These are phyloP conservation scores for Pythium biforme DNA, from an alignment of 352 stramenopile genomes.

Conservation along the genomic window DNA sequence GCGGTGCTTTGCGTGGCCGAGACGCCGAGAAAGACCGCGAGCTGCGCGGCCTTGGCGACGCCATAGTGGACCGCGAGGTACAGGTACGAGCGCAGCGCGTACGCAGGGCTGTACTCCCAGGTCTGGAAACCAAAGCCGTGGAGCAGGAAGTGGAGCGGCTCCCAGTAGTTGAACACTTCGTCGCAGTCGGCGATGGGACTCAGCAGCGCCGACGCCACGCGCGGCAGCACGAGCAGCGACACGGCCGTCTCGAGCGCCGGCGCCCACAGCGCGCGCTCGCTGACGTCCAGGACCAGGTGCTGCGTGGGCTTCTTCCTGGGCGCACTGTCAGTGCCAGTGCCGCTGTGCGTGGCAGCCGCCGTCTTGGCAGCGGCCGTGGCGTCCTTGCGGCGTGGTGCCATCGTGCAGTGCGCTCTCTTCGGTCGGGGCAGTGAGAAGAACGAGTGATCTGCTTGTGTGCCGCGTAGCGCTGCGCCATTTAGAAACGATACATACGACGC, in stretches of 20 bases:
- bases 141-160: constrained; percentile 97
- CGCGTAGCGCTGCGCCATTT: constrained; percentile 1
- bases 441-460: background rate
- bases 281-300: constrained; percentile 18
- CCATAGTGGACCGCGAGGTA: constrained; percentile 84
- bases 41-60: constrained; percentile 41
- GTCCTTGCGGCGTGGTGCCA: background rate
- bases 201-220: constrained; percentile 54
- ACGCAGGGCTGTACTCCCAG: constrained; percentile 91
- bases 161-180: constrained; percentile 99
- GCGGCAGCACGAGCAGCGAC: constrained; percentile 63
- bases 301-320: no score
- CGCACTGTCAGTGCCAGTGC: background rate
- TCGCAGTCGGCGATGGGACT: constrained; percentile 96
- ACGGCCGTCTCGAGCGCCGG: constrained; percentile 60
- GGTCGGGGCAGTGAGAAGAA: no score
- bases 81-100: constrained; percentile 95
- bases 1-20: constrained; percentile 10
- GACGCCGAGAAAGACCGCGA: constrained; percentile 41
- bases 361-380: background rate
- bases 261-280: constrained; percentile 52
- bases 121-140: constrained; percentile 91
- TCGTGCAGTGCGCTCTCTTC: background rate
- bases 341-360: no score
- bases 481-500: background rate